Evolutionary conservation across 192 early-diverging fungal genomes (phyloP).

Genomic region (Chytriomyces hyalinus): DNA sequence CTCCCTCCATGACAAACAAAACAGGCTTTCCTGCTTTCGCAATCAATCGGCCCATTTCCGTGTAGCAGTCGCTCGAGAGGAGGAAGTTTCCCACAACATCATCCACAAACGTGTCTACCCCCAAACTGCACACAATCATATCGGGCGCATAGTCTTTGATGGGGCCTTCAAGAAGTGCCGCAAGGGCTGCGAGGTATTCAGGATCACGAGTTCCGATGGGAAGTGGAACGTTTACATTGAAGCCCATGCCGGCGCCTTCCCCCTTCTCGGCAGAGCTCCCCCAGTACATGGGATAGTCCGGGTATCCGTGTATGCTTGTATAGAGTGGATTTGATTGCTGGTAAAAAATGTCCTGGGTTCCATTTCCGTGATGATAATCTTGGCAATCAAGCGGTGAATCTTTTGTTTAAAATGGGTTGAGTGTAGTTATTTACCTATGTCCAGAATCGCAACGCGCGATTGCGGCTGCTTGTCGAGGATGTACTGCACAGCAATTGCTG

Average conservation of each 20-base stretch:
- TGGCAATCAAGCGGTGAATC: neutral
- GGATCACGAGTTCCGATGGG: constrained; percentile 58
- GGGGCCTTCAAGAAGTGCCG: constrained; percentile 46
- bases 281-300: constrained; percentile 72
- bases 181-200: constrained; percentile 58
- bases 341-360: constrained; percentile 50
- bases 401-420: neutral
- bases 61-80: constrained; percentile 38
- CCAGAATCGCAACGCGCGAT: constrained; percentile 75
- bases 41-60: constrained; percentile 35
- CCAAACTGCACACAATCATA: constrained; percentile 66
- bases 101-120: constrained; percentile 65
- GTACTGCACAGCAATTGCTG: constrained; percentile 77
- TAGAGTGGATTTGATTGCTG: constrained; percentile 62
- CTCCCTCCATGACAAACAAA: constrained; percentile 53
- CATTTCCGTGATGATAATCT: constrained; percentile 2
- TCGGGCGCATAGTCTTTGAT: constrained; percentile 60
- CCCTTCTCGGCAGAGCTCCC: constrained; percentile 62
- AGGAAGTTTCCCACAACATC: constrained; percentile 48
- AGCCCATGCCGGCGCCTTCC: constrained; percentile 65
- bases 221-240: constrained; percentile 72
- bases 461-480: constrained; percentile 52
- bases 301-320: constrained; percentile 62
- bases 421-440: constrained; percentile 66
- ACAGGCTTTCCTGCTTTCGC: constrained; percentile 18